Percentiles rank a stretch among this genome's conserved stretches.
Conservation (phyloP, 1,139 yeast genomes). For the Wickerhamomyces sp. region DNA sequence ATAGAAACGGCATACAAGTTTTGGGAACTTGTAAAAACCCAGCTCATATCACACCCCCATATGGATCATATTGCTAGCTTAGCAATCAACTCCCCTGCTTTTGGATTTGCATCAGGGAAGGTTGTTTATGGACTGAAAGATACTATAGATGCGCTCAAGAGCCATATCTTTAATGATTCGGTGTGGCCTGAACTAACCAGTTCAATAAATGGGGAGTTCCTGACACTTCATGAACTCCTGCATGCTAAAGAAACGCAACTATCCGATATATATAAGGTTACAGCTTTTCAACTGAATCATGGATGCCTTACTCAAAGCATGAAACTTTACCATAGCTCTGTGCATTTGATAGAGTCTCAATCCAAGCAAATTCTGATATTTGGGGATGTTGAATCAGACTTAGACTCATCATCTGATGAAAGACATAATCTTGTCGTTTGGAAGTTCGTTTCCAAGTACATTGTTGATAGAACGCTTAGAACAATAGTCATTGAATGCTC, state of each 20-base stretch:
- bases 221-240: conserved; percentile 19
- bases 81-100: conserved; percentile 66
- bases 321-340: conserved; percentile 37
- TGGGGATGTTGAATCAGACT: conserved; percentile 81
- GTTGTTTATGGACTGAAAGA: conserved; percentile 47
- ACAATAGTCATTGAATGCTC: conserved; percentile 79
- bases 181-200: conserved; percentile 66
- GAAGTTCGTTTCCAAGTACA: conserved; percentile 46
- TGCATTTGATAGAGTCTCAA: conserved; percentile 44
- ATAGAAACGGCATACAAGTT: conserved; percentile 27
- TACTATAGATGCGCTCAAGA: conserved; percentile 49
- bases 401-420: conserved; percentile 35
- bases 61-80: conserved; percentile 73
- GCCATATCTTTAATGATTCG: conserved; percentile 63
- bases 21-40: conserved; percentile 33
- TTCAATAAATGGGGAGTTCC: conserved; percentile 18
- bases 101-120: conserved; percentile 33
- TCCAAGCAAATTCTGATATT: conserved; percentile 47
- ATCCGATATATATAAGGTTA: conserved; percentile 23
- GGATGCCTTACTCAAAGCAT: conserved; percentile 24
- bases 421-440: conserved; percentile 47
- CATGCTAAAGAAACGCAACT: conserved; percentile 18
- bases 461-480: conserved; percentile 35
- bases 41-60: conserved; percentile 78
- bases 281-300: conserved; percentile 30